Evolutionary conservation across 768 basidiomycete genomes (phyloP), one percentile per base, ranked within the genome.

Genomic region (Tricholoma hemisulphureum): DNA sequence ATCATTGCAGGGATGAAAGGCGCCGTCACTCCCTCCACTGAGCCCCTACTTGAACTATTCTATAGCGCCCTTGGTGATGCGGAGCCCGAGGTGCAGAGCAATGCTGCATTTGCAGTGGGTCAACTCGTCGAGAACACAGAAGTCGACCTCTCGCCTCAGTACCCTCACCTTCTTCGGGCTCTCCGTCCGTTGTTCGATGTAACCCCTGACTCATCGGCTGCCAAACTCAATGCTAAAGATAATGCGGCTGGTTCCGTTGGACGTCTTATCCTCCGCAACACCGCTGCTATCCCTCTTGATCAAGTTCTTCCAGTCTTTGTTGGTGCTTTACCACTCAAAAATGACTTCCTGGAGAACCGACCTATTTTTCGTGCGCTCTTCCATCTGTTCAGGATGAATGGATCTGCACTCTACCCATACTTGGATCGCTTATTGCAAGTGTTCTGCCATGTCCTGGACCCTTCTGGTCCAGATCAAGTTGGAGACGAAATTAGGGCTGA

Each of bases 201-300:
- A 32, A 65, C 83, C 7, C 73, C 84, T 0, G 83, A 87, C 57
- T 78, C 91, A 6, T 77, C 86, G n/a, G 67, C 83, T 6, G 75
- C 90, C 6, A 79, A 78, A 43, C 73, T 93, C 60, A 95, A 95
- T 69, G 95, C 95, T 18, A 88, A 88, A 61, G 97, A 99, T 74
- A 99, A 99, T 71, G 97, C 97, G n/a, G 84, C 89, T 7, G 97
- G 97, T 43, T 92, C 95, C 23, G 91, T 98, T 53, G 86, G 86
- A 4, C 88, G 97, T 14, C 81, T 98, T 69, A 89, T 98, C 67
- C 70, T 85, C 65, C 89, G 89, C 68, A 95, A 94, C 72, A 74
- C 81, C 4, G 69, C 76, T 11, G 93, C 88, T 13, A 74, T 98
- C 16, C 96, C 96, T 23, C 85, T 98, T 35, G 91, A 94, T 51